Percentiles rank a stretch among this genome's conserved stretches.
These are phyloP conservation scores for Suillus luteus DNA, from an alignment of 768 basidiomycete species.

Conservation along the genomic window DNA sequence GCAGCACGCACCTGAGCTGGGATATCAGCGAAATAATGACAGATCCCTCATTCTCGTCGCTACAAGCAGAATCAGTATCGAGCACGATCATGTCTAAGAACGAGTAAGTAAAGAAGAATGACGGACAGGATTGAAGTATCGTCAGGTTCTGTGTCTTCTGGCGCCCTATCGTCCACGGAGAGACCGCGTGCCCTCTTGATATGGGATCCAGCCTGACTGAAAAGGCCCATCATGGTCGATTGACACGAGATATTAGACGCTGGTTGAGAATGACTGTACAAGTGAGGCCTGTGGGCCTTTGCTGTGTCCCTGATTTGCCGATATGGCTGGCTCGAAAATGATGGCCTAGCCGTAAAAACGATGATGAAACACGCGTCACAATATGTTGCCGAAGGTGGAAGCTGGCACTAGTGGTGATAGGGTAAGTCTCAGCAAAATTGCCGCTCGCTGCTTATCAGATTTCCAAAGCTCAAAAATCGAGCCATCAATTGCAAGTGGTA, in stretches of 20 bases:
- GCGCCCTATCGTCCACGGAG: constrained; percentile 67
- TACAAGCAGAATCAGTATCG: constrained; percentile 43
- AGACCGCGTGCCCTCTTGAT: constrained; percentile 69
- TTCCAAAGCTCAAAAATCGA: not conserved
- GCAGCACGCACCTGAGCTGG: constrained; percentile 68
- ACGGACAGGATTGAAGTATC: constrained; percentile 89
- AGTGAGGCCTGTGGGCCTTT: not conserved
- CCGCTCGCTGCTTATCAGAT: not conserved
- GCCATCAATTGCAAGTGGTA: not conserved
- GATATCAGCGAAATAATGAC: constrained; percentile 85
- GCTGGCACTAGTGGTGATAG: not conserved
- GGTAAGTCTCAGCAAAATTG: not conserved
- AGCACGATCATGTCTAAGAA: constrained; percentile 33
- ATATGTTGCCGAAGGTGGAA: not conserved
- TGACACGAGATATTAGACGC: constrained; percentile 10
- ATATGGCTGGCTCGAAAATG: constrained; percentile 5
- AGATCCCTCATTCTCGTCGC: constrained; percentile 93
- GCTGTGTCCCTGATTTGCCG: constrained; percentile 7
- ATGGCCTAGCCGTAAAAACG: not conserved
- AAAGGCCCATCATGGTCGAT: constrained; percentile 73
- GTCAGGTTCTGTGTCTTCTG: constrained; percentile 84
- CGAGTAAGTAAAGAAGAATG: constrained; percentile 26
- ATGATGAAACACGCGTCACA: constrained; percentile 6
- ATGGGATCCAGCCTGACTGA: constrained; percentile 67
- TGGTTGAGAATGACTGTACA: not conserved